These are phyloP conservation scores for Colletotrichum shisoi DNA, from an alignment of 2,329 filamentous ascomycete genomes.

Conservation along the genomic window DNA sequence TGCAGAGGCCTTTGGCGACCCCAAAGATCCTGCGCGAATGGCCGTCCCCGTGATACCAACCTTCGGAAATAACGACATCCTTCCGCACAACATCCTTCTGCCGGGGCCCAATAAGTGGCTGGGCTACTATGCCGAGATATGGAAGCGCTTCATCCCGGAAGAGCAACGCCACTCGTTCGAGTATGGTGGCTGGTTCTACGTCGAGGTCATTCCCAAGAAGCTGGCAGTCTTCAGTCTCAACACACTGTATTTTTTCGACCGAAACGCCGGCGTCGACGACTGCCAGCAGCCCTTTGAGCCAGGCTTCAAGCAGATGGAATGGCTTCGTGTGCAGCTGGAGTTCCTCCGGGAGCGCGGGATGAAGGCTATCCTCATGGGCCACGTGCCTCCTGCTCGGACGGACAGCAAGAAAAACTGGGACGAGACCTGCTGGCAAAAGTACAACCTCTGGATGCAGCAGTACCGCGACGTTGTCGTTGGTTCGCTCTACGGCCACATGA, in stretches of 20 bases:
- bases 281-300: constrained; percentile 81
- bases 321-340: constrained; percentile 88
- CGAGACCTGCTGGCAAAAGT: constrained; percentile 98
- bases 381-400: constrained; percentile 90
- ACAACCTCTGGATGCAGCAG: constrained; percentile 86
- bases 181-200: constrained; percentile 92
- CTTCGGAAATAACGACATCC: constrained; percentile 96
- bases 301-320: constrained; percentile 94
- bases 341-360: constrained; percentile 82
- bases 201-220: constrained; percentile 86
- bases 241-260: constrained; percentile 94
- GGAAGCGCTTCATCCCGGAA: constrained; percentile 88
- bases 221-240: constrained; percentile 94
- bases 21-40: constrained; percentile 64
- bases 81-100: constrained; percentile 93
- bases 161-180: constrained; percentile 90
- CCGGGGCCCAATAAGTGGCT: constrained; percentile 89
- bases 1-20: constrained; percentile 71
- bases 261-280: constrained; percentile 92
- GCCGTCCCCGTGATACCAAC: constrained; percentile 85
- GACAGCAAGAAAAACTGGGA: constrained; percentile 89
- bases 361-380: constrained; percentile 93
- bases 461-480: constrained; percentile 88
- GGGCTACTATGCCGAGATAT: constrained; percentile 76
- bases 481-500: constrained; percentile 93